Percentiles rank a stretch among this genome's conserved stretches.
These are phyloP conservation scores for Colletotrichum camelliae DNA, from an alignment of 2,329 filamentous ascomycete species.

Conservation along the genomic window DNA sequence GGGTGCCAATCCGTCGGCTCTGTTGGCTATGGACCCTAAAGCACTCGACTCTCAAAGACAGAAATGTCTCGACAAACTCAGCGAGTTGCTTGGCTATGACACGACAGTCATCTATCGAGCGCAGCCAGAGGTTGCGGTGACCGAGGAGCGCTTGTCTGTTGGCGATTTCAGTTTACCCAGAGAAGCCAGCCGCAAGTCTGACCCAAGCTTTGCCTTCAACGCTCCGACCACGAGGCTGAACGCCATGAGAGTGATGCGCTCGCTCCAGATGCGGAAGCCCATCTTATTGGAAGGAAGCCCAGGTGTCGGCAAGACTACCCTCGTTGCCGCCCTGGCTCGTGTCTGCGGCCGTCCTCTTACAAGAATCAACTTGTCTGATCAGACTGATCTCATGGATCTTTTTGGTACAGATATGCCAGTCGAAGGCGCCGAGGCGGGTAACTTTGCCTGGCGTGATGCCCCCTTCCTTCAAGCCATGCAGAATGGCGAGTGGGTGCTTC, in stretches of 20 bases:
- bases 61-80: constrained; percentile 75
- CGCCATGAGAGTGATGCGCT: constrained; percentile 87
- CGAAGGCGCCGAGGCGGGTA: constrained; percentile 88
- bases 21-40: constrained; percentile 75
- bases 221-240: constrained; percentile 91
- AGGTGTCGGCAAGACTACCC: constrained; percentile 96
- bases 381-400: constrained; percentile 96
- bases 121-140: constrained; percentile 62
- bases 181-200: constrained; percentile 50
- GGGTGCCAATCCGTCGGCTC: constrained; percentile 90
- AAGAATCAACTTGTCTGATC: constrained; percentile 95
- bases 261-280: constrained; percentile 86
- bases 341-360: constrained; percentile 83
- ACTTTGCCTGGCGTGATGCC: constrained; percentile 94
- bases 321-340: constrained; percentile 83
- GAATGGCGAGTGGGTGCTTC: constrained; percentile 91
- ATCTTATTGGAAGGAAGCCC: constrained; percentile 95
- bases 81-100: constrained; percentile 68
- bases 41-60: constrained; percentile 74
- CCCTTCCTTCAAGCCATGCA: constrained; percentile 98
- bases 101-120: constrained; percentile 69
- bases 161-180: constrained; percentile 76
- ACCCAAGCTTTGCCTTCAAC: constrained; percentile 77
- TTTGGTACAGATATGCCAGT: constrained; percentile 97
- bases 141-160: constrained; percentile 62